Evolutionary conservation across 2,329 filamentous ascomycete species (phyloP).

Genomic region (Colletotrichum kahawae): DNA sequence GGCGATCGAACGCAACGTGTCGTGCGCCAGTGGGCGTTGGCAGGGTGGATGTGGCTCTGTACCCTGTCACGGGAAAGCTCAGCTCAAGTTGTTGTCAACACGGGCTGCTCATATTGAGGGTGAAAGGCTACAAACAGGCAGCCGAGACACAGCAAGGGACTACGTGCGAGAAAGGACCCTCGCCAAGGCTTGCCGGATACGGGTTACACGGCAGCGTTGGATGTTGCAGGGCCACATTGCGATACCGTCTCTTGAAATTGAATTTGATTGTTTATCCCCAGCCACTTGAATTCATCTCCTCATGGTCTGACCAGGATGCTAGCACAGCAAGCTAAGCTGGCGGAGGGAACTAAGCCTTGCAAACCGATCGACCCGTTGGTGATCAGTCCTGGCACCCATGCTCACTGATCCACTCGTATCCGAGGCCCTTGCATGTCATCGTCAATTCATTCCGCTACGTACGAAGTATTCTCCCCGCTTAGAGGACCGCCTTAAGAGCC

Average conservation of each 20-base stretch:
- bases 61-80: neutral
- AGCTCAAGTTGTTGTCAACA: neutral
- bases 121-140: neutral
- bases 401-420: no score
- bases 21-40: neutral
- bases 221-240: neutral
- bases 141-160: slow-evolving; percentile 8
- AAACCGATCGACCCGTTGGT: neutral
- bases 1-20: neutral
- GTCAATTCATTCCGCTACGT: neutral
- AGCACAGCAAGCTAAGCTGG: neutral
- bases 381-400: neutral
- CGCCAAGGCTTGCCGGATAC: neutral
- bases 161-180: neutral
- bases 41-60: neutral
- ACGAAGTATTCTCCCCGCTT: slow-evolving; percentile 7
- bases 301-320: neutral
- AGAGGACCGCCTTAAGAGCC: slow-evolving; percentile 47
- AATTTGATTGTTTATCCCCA: neutral
- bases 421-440: neutral
- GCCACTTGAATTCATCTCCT: neutral
- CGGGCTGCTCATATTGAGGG: neutral
- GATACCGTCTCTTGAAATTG: neutral
- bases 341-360: neutral
- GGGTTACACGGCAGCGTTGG: neutral